These are phyloP conservation scores for Drechslerella dactyloides DNA, from an alignment of 2,329 filamentous ascomycete genomes.

Conservation along the genomic window DNA sequence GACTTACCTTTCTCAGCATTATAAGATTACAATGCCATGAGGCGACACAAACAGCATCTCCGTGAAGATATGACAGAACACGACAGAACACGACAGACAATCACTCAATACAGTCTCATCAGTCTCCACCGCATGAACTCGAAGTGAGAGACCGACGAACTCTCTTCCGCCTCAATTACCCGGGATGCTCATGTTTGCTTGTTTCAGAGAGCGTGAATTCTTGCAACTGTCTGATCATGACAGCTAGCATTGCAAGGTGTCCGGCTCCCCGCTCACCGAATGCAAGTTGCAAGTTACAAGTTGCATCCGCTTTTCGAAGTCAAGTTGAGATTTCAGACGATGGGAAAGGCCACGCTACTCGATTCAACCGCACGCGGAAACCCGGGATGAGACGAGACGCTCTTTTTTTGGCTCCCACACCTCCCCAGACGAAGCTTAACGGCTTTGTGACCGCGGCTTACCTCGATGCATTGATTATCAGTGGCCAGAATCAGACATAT, in stretches of 20 bases:
- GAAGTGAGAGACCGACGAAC: background rate
- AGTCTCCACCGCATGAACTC: background rate
- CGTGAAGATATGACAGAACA: background rate
- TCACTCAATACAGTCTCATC: background rate
- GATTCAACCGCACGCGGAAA: constrained; percentile 31
- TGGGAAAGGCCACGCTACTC: constrained; percentile 9
- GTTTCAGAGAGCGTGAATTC: constrained; percentile 15
- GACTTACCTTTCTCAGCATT: constrained; percentile 14
- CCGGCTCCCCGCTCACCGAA: constrained; percentile 17
- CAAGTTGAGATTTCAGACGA: constrained; percentile 5
- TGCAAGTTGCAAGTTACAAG: background rate
- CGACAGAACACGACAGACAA: constrained; percentile 1
- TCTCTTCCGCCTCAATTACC: background rate
- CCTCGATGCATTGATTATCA: constrained; percentile 33
- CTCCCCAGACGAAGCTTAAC: background rate
- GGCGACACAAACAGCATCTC: background rate
- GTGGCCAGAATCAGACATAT: constrained; percentile 18
- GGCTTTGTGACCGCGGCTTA: constrained; percentile 12
- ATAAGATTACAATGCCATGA: constrained; percentile 7
- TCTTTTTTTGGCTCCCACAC: constrained; percentile 11
- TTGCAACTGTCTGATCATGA: no score
- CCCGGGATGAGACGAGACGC: constrained; percentile 12
- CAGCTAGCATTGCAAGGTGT: no score
- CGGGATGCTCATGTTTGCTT: constrained; percentile 34
- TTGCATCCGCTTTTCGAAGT: no score